Percentiles rank a stretch among this genome's conserved stretches.
These are phyloP conservation scores for Ophiostoma sp. DNA, from an alignment of 2,329 filamentous ascomycete species.

Conservation along the genomic window DNA sequence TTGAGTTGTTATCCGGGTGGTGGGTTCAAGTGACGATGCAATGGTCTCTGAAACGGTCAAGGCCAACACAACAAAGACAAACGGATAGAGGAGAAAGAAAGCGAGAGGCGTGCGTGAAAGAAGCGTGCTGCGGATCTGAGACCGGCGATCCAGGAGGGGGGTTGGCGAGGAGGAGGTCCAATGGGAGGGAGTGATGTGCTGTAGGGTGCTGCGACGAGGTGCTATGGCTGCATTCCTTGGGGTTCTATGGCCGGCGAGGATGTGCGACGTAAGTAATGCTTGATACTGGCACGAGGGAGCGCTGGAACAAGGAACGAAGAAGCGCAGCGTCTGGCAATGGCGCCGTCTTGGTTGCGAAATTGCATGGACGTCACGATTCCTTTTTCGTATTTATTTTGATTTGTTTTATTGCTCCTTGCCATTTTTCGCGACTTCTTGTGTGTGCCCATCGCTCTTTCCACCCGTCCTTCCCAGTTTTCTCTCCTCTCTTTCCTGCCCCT, in stretches of 20 bases:
- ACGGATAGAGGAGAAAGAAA: conserved; percentile 16
- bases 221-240: conserved; percentile 16
- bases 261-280: neutral
- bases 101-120: conserved; percentile 13
- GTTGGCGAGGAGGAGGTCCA: conserved; percentile 10
- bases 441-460: neutral
- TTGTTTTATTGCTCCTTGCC: neutral
- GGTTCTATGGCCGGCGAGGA: conserved; percentile 6
- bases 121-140: conserved; percentile 19
- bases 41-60: neutral
- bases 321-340: neutral
- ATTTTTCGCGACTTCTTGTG: neutral
- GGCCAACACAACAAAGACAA: neutral
- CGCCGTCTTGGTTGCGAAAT: conserved; percentile 6
- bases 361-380: neutral
- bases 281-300: neutral
- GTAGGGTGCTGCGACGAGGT: neutral
- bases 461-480: neutral
- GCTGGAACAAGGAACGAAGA: neutral
- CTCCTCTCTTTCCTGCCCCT: neutral
- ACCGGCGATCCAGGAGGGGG: conserved; percentile 20
- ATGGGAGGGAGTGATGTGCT: neutral
- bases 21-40: neutral
- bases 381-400: neutral
- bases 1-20: neutral